Evolutionary conservation across 192 early-diverging fungal genomes (phyloP).

Genomic region (Backusella luteola): DNA sequence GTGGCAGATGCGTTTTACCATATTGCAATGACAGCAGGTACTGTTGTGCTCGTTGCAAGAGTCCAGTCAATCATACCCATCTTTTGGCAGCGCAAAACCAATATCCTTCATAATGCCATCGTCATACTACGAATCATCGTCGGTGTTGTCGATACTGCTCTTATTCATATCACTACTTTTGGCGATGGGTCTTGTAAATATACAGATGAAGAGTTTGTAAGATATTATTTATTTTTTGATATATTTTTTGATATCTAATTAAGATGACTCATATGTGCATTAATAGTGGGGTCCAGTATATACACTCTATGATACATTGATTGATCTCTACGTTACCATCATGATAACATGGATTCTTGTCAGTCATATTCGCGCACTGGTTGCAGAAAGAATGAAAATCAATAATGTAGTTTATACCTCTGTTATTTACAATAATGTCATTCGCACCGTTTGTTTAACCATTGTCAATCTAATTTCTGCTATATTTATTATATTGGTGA

Average conservation of each 20-base stretch:
- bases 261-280: background rate
- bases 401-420: constrained; percentile 23
- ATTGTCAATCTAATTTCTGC: constrained; percentile 30
- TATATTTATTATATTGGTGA: constrained; percentile 25
- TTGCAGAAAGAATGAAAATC: constrained; percentile 5
- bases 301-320: constrained; percentile 27
- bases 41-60: constrained; percentile 12
- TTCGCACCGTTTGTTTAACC: constrained; percentile 21
- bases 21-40: constrained; percentile 23
- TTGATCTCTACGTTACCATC: constrained; percentile 26
- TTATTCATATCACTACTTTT: constrained; percentile 3
- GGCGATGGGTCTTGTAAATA: constrained; percentile 19
- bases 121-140: background rate
- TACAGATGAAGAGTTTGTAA: constrained; percentile 26
- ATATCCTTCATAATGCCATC: background rate
- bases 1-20: constrained; percentile 29
- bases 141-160: constrained; percentile 15
- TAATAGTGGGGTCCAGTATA: constrained; percentile 30
- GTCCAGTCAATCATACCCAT: constrained; percentile 20
- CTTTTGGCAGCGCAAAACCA: constrained; percentile 8
- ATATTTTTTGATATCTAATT: background rate
- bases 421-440: constrained; percentile 18
- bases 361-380: constrained; percentile 17
- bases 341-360: constrained; percentile 20
- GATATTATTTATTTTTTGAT: background rate